A percentile compares a stretch with the other conserved stretches of the same genome.
Conservation (phyloP, 2,329 filamentous ascomycete species). For the Epichloe gansuensis region DNA sequence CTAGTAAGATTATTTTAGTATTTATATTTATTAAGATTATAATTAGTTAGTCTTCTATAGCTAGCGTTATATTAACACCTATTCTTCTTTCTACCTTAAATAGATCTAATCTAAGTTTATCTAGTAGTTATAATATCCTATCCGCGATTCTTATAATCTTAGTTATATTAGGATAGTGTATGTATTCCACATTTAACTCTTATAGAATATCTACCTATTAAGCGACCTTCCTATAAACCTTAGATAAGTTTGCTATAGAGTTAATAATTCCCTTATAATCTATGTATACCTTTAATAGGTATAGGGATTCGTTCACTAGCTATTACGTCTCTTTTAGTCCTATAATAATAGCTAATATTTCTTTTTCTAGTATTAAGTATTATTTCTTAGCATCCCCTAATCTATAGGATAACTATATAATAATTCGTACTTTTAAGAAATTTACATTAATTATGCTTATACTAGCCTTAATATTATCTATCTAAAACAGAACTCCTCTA, state of each 20-base stretch:
- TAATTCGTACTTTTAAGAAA: background rate
- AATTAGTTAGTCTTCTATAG: background rate
- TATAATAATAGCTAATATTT: background rate
- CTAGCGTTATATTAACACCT: background rate
- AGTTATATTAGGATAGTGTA: background rate
- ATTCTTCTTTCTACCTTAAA: background rate
- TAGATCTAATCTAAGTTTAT: background rate
- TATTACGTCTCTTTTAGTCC: background rate
- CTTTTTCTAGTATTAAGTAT: background rate
- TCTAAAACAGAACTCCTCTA: background rate
- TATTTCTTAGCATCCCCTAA: background rate
- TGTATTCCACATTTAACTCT: background rate
- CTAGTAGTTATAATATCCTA: background rate
- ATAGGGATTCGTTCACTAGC: background rate
- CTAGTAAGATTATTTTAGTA: too few relatives aligned
- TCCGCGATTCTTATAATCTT: background rate
- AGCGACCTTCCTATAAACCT: background rate
- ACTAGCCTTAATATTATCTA: background rate
- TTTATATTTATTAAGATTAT: background rate
- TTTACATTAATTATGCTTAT: background rate
- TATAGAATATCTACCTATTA: background rate
- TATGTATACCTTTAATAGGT: background rate
- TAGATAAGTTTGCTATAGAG: background rate
- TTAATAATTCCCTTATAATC: background rate
- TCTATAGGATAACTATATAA: background rate